phyloP scores from a whole-genome alignment of 2,329 filamentous ascomycete species.

The Stemphylium beticola region DNA sequence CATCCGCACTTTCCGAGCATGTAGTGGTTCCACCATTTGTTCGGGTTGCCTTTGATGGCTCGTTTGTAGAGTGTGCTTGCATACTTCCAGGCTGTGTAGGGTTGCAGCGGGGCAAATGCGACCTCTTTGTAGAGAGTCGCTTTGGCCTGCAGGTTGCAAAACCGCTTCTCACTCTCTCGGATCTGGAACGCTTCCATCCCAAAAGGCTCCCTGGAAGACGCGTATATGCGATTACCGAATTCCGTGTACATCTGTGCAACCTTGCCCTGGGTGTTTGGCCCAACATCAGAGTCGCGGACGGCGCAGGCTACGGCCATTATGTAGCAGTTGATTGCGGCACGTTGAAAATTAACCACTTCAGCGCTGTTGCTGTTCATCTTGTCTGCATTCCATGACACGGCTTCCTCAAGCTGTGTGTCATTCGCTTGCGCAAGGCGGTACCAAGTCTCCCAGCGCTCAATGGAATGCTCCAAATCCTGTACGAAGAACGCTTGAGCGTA shows the following conservation, averaged over 20 bases:
- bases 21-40: conserved; percentile 71
- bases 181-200: conserved; percentile 70
- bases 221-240: conserved; percentile 72
- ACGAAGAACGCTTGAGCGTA: conserved; percentile 80
- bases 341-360: conserved; percentile 77
- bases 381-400: conserved; percentile 85
- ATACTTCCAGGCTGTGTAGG: conserved; percentile 69
- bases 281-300: conserved; percentile 61
- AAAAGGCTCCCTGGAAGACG: conserved; percentile 71
- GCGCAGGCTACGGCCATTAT: conserved; percentile 71
- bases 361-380: conserved; percentile 84
- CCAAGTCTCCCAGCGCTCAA: conserved; percentile 88
- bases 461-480: conserved; percentile 81
- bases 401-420: conserved; percentile 86
- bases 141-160: conserved; percentile 59
- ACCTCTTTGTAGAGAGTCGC: conserved; percentile 61
- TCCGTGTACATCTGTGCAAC: conserved; percentile 71
- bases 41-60: conserved; percentile 64
- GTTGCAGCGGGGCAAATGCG: conserved; percentile 64
- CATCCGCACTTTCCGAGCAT: conserved; percentile 74
- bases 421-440: conserved; percentile 86
- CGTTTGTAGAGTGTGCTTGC: conserved; percentile 66
- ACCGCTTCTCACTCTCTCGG: conserved; percentile 64
- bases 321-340: conserved; percentile 80
- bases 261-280: conserved; percentile 60